Base-by-base conservation (phyloP, 163 green algal genomes). In the Prototheca cutis region DNA sequence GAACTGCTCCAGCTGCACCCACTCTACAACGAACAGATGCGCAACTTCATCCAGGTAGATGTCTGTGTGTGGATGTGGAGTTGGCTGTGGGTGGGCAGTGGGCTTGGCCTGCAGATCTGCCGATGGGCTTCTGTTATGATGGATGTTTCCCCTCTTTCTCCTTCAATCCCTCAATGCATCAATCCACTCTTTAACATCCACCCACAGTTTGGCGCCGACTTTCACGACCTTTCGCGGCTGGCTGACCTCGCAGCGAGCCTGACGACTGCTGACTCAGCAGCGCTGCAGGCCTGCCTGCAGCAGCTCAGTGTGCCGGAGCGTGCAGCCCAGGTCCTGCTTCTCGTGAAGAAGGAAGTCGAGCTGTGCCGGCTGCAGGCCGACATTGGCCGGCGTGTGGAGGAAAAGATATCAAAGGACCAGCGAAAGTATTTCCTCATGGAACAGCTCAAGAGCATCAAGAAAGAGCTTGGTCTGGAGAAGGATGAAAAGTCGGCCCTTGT, bases 271-370 rank as follows among this genome's bases (percentile, higher is more conserved):
- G 81, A 96, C 52, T 83, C 88, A 0, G 61, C 39, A 18, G 61
- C 69, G 15, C 55, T 87, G 63, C 82, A 90, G 51, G 69, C 53
- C 0, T 72, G 96, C n/a, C 80, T 97, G 53, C 83, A 95, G 69
- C 62, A 84, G 58, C 73, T 94, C 21, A 66, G 59, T 47, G 84
- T 96, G 47, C 78, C 83, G 17, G 73, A 87, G 27, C 73, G 85
- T 36, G 77, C 75, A 2, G 62, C 77, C 25, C 70, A 59, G 49
- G 76, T 78, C 31, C 76, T 98, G 60, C 57, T 87, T 66, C 71
- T 98, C 59, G 65, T 97, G 48, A 97, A 96, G 77, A 98, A 97
- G 76, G 91, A 98, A 72, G 83, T 96, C 34, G 89, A 97, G 78
- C 81, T 98, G 62, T 87, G 83, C 66, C 90, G 90, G 67, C 21